phyloP scores from a whole-genome alignment of 2,329 filamentous ascomycete species.

The Fonsecaea erecta region DNA sequence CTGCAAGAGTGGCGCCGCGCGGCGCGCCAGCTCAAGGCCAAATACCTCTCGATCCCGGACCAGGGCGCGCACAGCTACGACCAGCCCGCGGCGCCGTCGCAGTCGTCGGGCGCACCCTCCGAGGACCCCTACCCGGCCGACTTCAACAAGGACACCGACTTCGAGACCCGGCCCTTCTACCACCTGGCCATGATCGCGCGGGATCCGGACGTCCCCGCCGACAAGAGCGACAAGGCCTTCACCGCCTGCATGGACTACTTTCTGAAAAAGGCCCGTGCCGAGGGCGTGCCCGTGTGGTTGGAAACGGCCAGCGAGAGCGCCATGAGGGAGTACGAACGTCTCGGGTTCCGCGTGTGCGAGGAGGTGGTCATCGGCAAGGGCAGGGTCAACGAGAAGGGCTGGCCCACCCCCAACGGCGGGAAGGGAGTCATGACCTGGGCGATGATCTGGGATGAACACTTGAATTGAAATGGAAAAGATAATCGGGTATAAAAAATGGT shows the following conservation, averaged over 20 bases:
- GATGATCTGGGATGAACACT: conserved; percentile 35
- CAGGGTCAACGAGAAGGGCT: conserved; percentile 31
- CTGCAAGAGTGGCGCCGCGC: conserved; percentile 34
- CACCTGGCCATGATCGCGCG: conserved; percentile 35
- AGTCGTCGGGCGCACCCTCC: conserved; percentile 35
- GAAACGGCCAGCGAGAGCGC: conserved; percentile 31
- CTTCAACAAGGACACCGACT: conserved; percentile 38
- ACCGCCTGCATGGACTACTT: conserved; percentile 32
- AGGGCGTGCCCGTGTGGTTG: conserved; percentile 34
- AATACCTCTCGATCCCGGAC: conserved; percentile 36
- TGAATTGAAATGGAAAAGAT: conserved; percentile 25
- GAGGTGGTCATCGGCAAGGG: conserved; percentile 36
- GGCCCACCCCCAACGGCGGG: conserved; percentile 34
- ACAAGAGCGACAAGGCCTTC: conserved; percentile 24
- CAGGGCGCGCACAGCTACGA: conserved; percentile 35
- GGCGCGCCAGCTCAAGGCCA: conserved; percentile 34
- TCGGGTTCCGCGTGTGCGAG: conserved; percentile 35
- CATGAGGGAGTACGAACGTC: conserved; percentile 33
- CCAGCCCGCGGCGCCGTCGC: conserved; percentile 36
- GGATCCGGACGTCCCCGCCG: conserved; percentile 24
- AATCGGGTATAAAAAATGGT: background rate
- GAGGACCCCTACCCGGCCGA: conserved; percentile 37
- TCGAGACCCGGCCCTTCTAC: conserved; percentile 36
- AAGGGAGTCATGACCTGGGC: conserved; percentile 36
- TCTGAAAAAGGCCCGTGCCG: conserved; percentile 32